Base-by-base conservation (phyloP, 192 early-diverging fungal species). In the Dissophora ornata region DNA sequence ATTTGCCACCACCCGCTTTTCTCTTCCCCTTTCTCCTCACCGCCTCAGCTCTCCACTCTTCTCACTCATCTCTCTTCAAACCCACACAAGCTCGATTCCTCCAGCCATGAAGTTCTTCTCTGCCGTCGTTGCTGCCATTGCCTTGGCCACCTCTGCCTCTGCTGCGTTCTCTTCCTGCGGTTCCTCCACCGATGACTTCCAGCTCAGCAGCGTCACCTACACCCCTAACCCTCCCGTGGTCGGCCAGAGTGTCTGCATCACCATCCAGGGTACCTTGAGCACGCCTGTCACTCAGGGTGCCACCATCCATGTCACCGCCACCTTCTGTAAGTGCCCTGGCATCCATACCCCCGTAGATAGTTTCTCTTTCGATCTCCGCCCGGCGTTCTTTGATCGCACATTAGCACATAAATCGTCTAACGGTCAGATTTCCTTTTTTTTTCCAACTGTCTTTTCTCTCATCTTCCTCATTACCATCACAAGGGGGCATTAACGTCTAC, bases 91-190 rank as follows among this genome's bases (percentile, higher is more conserved):
- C 55, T 49, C 69, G n/a, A 57, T 32, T n/a, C 9, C 28, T 15
- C 5, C 21, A 57, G 16, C 40, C 58, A 77, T 77, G 73, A 77
- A 77, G 59, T 61, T 77, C 73, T 47, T 62, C 48, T 33, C 73
- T 34, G 50, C 65, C 48, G 52, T 36, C 64, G 58, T 33, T 57
- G 53, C 65, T 59, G 59, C 47, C 65, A 8, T 77, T 48, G 73
- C 73, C 59, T 56, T 77, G 63, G 73, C 73, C 53, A 21, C 64
- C 64, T 67, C 73, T 46, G 65, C 64, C 59, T 62, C 63, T 11
- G 73, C 73, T 19, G 73, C 73, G 10, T 67, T 77, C 73, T 62
- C 73, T 0, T 67, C 73, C 58, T 77, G 73, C 65, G 73, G 73
- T 18, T 49, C 58, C 11, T 36, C 73, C n/a, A 28, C 55, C 1